Conservation (phyloP, 768 basidiomycete genomes). For the Leccinum longicurvipes region DNA sequence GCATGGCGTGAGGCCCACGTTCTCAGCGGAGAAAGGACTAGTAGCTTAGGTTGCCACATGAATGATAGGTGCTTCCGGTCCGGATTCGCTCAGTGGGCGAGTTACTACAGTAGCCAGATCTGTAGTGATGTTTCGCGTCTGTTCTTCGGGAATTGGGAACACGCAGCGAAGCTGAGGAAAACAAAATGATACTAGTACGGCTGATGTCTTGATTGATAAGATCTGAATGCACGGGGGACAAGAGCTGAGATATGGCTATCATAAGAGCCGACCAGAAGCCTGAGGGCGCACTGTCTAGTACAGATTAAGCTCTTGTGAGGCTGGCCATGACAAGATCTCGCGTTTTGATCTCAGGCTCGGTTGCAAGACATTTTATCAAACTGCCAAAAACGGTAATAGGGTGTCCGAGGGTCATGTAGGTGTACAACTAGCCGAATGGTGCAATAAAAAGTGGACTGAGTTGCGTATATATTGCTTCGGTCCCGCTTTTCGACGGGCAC, state of each 20-base stretch:
- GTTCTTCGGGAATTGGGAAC: neutral
- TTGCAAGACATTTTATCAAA: neutral
- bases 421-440: conserved; percentile 22
- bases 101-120: neutral
- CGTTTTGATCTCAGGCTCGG: neutral
- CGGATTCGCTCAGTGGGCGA: neutral
- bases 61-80: neutral
- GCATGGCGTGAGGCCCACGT: conserved; percentile 6
- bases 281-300: neutral
- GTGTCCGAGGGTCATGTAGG: conserved; percentile 24
- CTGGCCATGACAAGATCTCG: neutral
- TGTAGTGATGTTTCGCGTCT: neutral
- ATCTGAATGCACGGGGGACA: neutral
- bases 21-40: conserved; percentile 2
- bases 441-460: conserved; percentile 31
- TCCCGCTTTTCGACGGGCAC: neutral
- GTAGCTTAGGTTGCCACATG: neutral
- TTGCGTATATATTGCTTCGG: conserved; percentile 1
- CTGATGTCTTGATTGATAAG: neutral
- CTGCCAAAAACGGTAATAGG: conserved; percentile 1
- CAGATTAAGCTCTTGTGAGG: neutral
- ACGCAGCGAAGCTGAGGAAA: neutral
- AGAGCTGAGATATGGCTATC: neutral
- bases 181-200: neutral
- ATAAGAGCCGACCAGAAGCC: neutral